Base-by-base conservation (phyloP, 331 rosid genomes). In the Malus hybrid region DNA sequence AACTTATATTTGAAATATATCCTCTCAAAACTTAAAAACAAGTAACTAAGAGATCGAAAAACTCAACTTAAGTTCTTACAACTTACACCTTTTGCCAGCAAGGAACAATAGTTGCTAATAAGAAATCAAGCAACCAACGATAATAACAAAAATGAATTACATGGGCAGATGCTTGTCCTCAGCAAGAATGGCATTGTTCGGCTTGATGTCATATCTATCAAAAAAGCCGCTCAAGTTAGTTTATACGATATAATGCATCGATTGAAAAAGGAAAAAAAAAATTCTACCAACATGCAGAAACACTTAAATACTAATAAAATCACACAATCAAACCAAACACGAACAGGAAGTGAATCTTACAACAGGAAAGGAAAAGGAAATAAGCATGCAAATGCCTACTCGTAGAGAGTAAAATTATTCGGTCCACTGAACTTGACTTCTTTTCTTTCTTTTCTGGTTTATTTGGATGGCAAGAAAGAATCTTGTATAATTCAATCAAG, bases 121-220 rank as follows among this genome's bases (percentile, higher is more conserved):
- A 3, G 5, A 18, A 33, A 27, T 62, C 66, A 62, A 27, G 10
- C 67, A 28, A 19, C n/a, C 36, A 62, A 62, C 14, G 29, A 6
- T 28, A 62, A 27, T 28, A 32, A 72, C 34, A 59, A 22, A 70
- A 24, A 16, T 4, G 48, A 75, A 42, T 29, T 86, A 93, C 98
- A 93, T 93, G n/a, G 92, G 89, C 66, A 90, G 82, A 83, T 93
- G 97, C 80, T 93, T 93, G 44, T 91, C 98, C 85, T 93, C 98
- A 1, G 98, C 95, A 71, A 91, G 92, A 81, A 91, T 88, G 24
- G 96, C 98, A 80, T 93, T 63, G 90, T 93, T 93, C 78, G 81
- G 77, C 90, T 88, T 86, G 80, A 91, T 52, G 32, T 80, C 96
- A 31, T 88, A 93, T 63, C 97, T 93, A 92, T 29, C 46, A 74